These are phyloP conservation scores for Flaveria linearis DNA, from an alignment of 129 eudicot species.

Conservation along the genomic window DNA sequence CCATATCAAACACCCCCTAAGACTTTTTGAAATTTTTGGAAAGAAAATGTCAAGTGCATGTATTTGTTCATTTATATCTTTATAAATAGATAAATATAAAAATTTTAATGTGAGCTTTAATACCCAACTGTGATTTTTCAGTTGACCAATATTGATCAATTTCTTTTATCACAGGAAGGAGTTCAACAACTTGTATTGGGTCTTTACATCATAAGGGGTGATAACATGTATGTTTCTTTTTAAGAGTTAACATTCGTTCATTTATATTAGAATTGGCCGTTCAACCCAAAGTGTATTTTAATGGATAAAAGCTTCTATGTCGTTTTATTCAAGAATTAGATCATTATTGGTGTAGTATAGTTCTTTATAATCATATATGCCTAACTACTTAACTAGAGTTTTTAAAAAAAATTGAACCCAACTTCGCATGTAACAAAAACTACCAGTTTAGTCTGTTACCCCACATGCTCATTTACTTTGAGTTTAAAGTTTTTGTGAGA, in stretches of 20 bases:
- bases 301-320: not conserved
- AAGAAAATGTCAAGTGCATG: not conserved
- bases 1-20: too few species aligned
- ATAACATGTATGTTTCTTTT: constrained; percentile 67
- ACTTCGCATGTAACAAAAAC: not conserved
- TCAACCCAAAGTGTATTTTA: not conserved
- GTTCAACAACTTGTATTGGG: constrained; percentile 92
- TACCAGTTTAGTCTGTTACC: not conserved
- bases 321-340: not conserved
- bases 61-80: not conserved
- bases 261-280: not conserved
- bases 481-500: not conserved
- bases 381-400: not conserved
- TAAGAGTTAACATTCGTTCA: constrained; percentile 11
- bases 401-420: not conserved
- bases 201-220: constrained; percentile 90
- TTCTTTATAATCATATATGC: not conserved
- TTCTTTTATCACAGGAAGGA: constrained; percentile 63
- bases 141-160: not conserved
- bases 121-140: not conserved
- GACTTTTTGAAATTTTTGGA: not conserved
- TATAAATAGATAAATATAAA: not conserved
- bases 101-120: not conserved
- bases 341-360: not conserved
- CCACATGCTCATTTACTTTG: not conserved